Base-by-base conservation (phyloP, 805 yeast species). In the Deakozyma indianensis region DNA sequence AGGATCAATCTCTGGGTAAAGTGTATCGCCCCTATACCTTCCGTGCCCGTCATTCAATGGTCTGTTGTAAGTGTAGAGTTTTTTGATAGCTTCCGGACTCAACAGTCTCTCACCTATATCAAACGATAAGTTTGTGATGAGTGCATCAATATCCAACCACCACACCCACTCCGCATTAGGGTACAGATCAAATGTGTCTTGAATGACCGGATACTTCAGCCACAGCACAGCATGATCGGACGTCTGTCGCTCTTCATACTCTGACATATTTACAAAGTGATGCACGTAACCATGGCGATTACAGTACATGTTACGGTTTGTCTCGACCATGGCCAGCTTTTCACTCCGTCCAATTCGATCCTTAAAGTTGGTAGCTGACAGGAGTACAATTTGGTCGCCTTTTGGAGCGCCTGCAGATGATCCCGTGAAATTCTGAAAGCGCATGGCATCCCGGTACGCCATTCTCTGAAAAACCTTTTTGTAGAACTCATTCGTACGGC, bases 151-250 rank as follows among this genome's bases (percentile, higher is more conserved):
- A 46, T 64, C 67, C 21, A 63, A 53, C 67, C 66, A 63, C 64
- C 65, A 64, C 23, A 64, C 52, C 67, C 67, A 63, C 43, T 63
- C 62, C 18, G 58, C 65, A 2, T 56, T 53, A 3, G 67, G 65
- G 45, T 59, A 45, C 22, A 35, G 38, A 14, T 50, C 54, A 38
- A 62, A 59, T 3, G 63, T 56, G 14, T 58, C 57, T 43, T 49
- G 49, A 20, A 63, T 52, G 15, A 65, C 63, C 3, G 62, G 58
- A 23, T 63, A 46, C 45, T 63, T 63, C 32, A 53, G 52, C 67
- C 67, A 63, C 11, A 32, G 38, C 5, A 50, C 56, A 16, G 55
- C 52, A 29, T 47, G 53, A 35, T 46, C 52, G 9, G 28, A 25
- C 14, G 43, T 35, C 9, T 42, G 29, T 20, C 28, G 43, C 11